Base-by-base conservation (phyloP, 1,284 basidiomycete species). In the Peniophora sp. region DNA sequence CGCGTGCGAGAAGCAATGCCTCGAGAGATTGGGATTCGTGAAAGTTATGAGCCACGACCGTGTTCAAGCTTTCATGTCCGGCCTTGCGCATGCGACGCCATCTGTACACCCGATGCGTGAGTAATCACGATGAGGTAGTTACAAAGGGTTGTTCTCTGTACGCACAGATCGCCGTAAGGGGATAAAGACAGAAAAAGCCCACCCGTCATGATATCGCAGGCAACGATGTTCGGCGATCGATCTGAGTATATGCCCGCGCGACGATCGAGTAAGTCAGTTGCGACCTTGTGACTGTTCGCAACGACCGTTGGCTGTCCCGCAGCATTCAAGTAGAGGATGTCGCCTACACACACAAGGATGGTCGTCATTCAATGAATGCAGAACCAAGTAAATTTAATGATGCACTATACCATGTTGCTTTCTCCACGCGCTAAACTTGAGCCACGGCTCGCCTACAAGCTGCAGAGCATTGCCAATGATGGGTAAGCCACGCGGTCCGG, bases 11-110 rank as follows among this genome's bases (percentile, higher is more conserved):
- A 20, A 53, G 48, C 5, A 56, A 20, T 5, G 55, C 55, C 27
- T 56, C 55, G 19, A 25, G 49, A 17, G 50, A 48, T 32, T 56
- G 55, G 14, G 47, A 25, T 36, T 34, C 47, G 11, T 56, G 46
- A 32, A 50, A 56, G 24, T 51, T 44, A 19, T 41, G 48, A 5
- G 53, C 55, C 3, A 49, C 41, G 25, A 52, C 49, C 39, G 51
- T 56, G 35, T 56, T 53, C 11, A 56, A 48, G 17, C 55, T 55
- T 20, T 56, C 55, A 32, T 53, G 51, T 32, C 49, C 54, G 6
- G 55, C 55, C 43, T 56, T 56, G 41, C 55, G 55, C 55, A 53
- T 50, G 22, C 52, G 51, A 25, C 55, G 51, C 55, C 55, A 56
- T 27, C 55, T 56, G 10, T 8, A 11, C 12, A 23, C n/a, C n/a